A percentile compares a stretch with the other conserved stretches of the same genome.
Evolutionary conservation across 2,329 filamentous ascomycete genomes (phyloP).

Genomic region (Colletotrichum siamense): DNA sequence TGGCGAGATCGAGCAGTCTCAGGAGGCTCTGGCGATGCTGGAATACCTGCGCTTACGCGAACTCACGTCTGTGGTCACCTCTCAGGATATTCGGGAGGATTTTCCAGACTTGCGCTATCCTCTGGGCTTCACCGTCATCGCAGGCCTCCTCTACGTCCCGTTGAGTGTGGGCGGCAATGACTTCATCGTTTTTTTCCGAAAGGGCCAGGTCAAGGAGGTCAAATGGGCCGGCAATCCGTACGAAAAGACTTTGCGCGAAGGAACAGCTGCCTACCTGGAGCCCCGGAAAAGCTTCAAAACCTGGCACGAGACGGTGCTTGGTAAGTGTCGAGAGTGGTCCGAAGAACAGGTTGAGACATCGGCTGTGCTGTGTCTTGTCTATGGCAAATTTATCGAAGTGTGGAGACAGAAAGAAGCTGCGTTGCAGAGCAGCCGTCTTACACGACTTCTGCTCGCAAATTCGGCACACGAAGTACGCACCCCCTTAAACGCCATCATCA

Average conservation of each 20-base stretch:
- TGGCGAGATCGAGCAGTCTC: constrained; percentile 75
- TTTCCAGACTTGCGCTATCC: constrained; percentile 83
- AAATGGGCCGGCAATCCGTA: constrained; percentile 91
- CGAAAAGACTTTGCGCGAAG: constrained; percentile 76
- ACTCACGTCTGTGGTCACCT: constrained; percentile 77
- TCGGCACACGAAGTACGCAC: constrained; percentile 93
- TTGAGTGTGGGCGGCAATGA: constrained; percentile 77
- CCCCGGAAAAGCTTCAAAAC: constrained; percentile 80
- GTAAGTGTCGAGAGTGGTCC: constrained; percentile 86
- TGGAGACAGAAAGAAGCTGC: constrained; percentile 91
- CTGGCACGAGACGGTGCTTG: constrained; percentile 82
- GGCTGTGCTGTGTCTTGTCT: constrained; percentile 85
- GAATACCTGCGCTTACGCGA: constrained; percentile 82
- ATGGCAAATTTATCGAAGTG: constrained; percentile 89
- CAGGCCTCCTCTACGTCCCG: constrained; percentile 82
- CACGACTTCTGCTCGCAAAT: constrained; percentile 79
- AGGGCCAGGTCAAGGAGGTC: constrained; percentile 74
- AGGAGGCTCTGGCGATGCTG: constrained; percentile 83
- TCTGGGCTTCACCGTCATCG: constrained; percentile 79
- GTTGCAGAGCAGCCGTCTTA: constrained; percentile 81
- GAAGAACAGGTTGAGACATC: constrained; percentile 91
- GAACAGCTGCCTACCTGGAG: constrained; percentile 76
- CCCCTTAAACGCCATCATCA: constrained; percentile 91
- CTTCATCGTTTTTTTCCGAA: constrained; percentile 92
- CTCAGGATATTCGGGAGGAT: constrained; percentile 76